Evolutionary conservation across 202 grass and related monocot genomes (phyloP).

Genomic region (Cymbopogon flexuosus): DNA sequence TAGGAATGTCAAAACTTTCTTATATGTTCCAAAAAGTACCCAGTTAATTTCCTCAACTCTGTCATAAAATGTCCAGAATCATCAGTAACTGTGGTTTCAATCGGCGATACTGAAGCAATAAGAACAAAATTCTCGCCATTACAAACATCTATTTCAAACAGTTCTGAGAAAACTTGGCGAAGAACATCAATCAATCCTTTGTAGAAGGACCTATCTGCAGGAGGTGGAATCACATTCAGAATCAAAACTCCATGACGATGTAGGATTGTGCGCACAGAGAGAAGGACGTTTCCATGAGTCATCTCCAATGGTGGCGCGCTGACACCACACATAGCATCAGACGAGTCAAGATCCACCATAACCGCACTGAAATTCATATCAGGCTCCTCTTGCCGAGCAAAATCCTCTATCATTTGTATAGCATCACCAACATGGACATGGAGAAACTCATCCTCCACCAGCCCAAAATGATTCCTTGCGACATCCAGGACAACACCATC

Average conservation of each 20-base stretch:
- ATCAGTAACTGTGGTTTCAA: background rate
- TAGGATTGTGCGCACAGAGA: constrained; percentile 38
- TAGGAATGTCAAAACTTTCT: constrained; percentile 39
- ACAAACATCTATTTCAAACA: constrained; percentile 73
- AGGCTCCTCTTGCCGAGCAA: background rate
- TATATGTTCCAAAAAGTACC: constrained; percentile 38
- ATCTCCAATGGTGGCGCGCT: constrained; percentile 68
- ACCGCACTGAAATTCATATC: constrained; percentile 49
- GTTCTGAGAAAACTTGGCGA: constrained; percentile 43
- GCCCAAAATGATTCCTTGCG: constrained; percentile 68
- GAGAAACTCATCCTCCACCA: constrained; percentile 70
- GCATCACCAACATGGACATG: constrained; percentile 52
- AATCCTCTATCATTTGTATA: constrained; percentile 49
- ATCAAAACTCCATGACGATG: constrained; percentile 49
- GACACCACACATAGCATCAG: constrained; percentile 55
- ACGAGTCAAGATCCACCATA: constrained; percentile 79
- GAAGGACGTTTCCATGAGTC: constrained; percentile 40
- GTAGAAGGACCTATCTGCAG: constrained; percentile 52
- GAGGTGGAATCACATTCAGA: constrained; percentile 73
- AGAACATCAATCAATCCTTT: constrained; percentile 46
- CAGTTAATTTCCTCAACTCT: constrained; percentile 46
- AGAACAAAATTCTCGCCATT: constrained; percentile 74
- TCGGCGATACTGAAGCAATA: constrained; percentile 39
- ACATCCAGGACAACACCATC: constrained; percentile 52
- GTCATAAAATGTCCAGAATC: constrained; percentile 31